Base-by-base conservation (phyloP, 768 basidiomycete species). In the Agaricus blazei region DNA sequence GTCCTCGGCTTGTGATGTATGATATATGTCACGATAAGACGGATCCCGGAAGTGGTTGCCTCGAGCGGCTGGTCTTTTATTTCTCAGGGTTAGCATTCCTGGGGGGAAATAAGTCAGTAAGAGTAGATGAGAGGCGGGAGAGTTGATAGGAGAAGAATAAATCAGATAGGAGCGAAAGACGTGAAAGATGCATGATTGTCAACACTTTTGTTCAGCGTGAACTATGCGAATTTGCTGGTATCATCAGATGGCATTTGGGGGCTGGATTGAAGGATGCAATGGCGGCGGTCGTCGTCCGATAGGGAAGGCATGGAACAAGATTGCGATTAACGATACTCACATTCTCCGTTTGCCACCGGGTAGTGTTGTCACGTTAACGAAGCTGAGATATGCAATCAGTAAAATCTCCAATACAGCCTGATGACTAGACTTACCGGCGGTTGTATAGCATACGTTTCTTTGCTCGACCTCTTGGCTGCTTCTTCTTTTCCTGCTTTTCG, bases 131-230 rank as follows among this genome's bases (percentile, higher is more conserved):
- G 31, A 49, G 51, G 44, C n/a, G 38, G 42, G 29, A 61, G 36
- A 60, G 44, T 43, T 51, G 54, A 57, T 56, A 51, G 57, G 58
- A 51, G 63, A 43, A 47, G 43, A 49, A 53, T 59, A 51, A 65
- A 72, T 95, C 93, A 95, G 92, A 95, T 95, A 95, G 93, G 92
- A 95, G 93, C 93, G 93, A 95, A 95, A 95, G 93, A 97, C 92
- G 71, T 76, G 61, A 47, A 64, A 82, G 88, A 90, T 91, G 85
- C 62, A 78, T 82, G 73, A 72, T 80, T 87, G 74, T 93, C 88
- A 85, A 90, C 91, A 93, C 71, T 66, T 70, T 72, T 73, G 72
- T 90, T 96, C 92, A 86, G 93, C 85, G 90, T 95, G 92, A 94
- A 95, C 93, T 94, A 94, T 94, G 93, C 88, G 76, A 76, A 45